Percentiles rank a stretch among this genome's conserved stretches.
Conservation (phyloP, 208 protist genomes). For the Crithidia sp. region DNA sequence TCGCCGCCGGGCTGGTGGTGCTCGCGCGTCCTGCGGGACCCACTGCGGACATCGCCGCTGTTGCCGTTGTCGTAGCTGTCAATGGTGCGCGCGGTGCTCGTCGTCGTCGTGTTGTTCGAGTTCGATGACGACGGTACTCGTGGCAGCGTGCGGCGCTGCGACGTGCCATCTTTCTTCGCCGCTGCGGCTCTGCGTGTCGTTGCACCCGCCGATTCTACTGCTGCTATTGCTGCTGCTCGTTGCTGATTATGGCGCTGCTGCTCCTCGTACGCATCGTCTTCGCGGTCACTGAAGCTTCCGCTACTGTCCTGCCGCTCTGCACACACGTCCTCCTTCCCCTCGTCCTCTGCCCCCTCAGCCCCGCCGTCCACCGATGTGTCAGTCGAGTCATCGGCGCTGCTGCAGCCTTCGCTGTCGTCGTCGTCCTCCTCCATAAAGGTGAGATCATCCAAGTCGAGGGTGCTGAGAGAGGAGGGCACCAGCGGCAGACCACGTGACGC, state of each 20-base stretch:
- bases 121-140: neutral
- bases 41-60: neutral
- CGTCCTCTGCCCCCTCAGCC: neutral
- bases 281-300: neutral
- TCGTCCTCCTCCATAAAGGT: slow-evolving; percentile 12
- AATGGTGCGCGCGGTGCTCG: slow-evolving; percentile 19
- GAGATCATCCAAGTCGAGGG: slow-evolving; percentile 15
- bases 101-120: slow-evolving; percentile 10
- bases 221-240: neutral
- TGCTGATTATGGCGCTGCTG: too few species aligned
- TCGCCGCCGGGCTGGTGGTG: slow-evolving; percentile 7
- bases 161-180: too few species aligned
- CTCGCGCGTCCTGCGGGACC: neutral
- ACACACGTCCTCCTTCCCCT: neutral
- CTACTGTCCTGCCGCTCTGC: neutral
- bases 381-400: neutral
- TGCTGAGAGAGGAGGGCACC: slow-evolving; percentile 6
- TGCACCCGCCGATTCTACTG: neutral
- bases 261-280: neutral
- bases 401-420: neutral
- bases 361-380: neutral
- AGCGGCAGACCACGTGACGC: neutral
- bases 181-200: neutral
- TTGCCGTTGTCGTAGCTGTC: slow-evolving; percentile 21
- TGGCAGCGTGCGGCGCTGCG: neutral